Base-by-base conservation (phyloP, 768 basidiomycete species). In the Auricularia cornea region DNA sequence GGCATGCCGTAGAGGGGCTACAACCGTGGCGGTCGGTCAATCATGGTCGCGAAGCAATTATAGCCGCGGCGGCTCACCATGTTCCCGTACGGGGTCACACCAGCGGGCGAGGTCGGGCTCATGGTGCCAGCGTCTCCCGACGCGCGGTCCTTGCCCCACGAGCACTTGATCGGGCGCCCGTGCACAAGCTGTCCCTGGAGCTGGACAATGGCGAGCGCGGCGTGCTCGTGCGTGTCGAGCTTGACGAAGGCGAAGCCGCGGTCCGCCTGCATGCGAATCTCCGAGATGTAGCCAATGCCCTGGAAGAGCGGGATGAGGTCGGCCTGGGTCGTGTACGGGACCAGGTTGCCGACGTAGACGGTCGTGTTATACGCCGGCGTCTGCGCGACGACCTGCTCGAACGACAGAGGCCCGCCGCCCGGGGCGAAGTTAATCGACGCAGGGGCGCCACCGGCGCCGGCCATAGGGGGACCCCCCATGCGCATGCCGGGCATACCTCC, bases 171-270 rank as follows among this genome's bases (percentile, higher is more conserved):
- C 8, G 95, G 94, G 41, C 97, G 79, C 59, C 96, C 96, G 68
- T 99, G 97, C 30, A 99, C 92, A 83, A 94, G 91, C 78, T 94
- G 92, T 61, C 96, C 95, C 75, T 96, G 93, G 60, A 99, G 80
- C 74, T 98, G 94, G 65, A 96, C 90, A 71, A 99, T 99, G 41
- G 96, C 96, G 86, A 94, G 89, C 8, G 97, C 96, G 62, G 96
- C 96, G 73, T 98, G 94, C 73, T 98, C 94, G 74, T 98, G 96
- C 60, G 94, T 94, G 76, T 99, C 97, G 63, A 98, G 84, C 78
- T 98, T 98, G 73, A 99, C 94, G 72, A 98, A 98, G 2, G 97
- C 96, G 74, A 98, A 99, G 54, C 96, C 96, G 66, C 96, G 89
- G 80, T 98, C 96, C 65, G 97, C 88, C 76, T 98, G 97, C 94